Evolutionary conservation across 164 flowering plant genomes (phyloP), one percentile per base, ranked within the genome.

Genomic region (Cinnamomum chago): DNA sequence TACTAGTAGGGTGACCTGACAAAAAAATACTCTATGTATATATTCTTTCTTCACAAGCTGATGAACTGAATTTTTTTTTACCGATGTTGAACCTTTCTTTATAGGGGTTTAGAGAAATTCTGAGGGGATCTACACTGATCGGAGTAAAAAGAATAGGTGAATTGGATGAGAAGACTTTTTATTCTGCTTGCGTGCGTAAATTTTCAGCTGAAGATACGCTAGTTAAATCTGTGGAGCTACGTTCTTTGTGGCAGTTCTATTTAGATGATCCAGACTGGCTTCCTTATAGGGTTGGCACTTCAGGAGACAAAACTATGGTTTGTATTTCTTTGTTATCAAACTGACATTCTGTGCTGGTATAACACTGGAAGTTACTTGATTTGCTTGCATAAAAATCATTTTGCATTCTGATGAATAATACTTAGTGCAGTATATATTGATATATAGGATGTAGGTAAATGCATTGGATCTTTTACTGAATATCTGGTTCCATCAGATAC

Each of bases 181-280:
- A 68, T 22, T 84, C 83, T 50, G 92, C 87, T 25, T 76, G 87
- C 85, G 89, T 86, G 81, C 78, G 70, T 72, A 91, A 79, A 65
- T 91, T 86, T 78, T 71, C 67, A 60, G 83, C 77, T 40, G 87
- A 84, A 22, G 88, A 83, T 69, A 90, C 90, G 65, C 88, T 84
- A 3, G 87, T 84, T 12, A 85, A 75, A 77, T 86, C 93, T 22
- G 60, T 81, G 1, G 90, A 87, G 74, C 70, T 90, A 22, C 87
- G 90, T 79, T 88, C 93, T 13, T 68, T 88, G 78, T 93, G 97
- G 97, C 92, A 84, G 67, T 89, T 88, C 62, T 83, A 82, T 77
- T 85, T 91, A 11, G 80, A 83, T 76, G 88, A 89, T 73, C 89
- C 97, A 50, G 86, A 79, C n/a, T 93, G 97, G 97, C 93, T 89